These are phyloP conservation scores for Galerina marginata DNA, from an alignment of 768 basidiomycete species.

Conservation along the genomic window DNA sequence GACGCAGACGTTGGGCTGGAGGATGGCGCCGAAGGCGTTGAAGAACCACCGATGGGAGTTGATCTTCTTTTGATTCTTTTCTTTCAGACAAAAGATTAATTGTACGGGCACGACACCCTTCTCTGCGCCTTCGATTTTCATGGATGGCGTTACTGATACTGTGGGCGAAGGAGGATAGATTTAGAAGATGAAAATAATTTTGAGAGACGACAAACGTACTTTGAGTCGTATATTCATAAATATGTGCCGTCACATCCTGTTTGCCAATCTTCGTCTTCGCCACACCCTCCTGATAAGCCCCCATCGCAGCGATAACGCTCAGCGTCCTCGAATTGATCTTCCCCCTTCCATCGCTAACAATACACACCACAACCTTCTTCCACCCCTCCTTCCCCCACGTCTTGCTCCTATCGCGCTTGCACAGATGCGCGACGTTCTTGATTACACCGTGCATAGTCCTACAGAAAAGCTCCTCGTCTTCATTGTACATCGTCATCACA, in stretches of 20 bases:
- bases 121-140: slow-evolving; percentile 83
- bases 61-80: slow-evolving; percentile 96
- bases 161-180: slow-evolving; percentile 8
- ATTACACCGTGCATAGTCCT: slow-evolving; percentile 96
- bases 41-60: slow-evolving; percentile 97
- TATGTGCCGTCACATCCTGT: slow-evolving; percentile 85
- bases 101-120: slow-evolving; percentile 88
- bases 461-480: slow-evolving; percentile 88
- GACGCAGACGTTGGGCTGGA: slow-evolving; percentile 92
- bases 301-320: slow-evolving; percentile 91
- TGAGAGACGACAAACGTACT: slow-evolving; percentile 48
- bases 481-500: slow-evolving; percentile 99
- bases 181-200: neutral
- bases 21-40: slow-evolving; percentile 82
- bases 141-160: slow-evolving; percentile 83
- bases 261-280: slow-evolving; percentile 86
- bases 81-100: slow-evolving; percentile 90
- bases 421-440: slow-evolving; percentile 90
- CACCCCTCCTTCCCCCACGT: slow-evolving; percentile 98
- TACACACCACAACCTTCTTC: slow-evolving; percentile 97
- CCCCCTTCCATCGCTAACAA: slow-evolving; percentile 84
- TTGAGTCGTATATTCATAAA: slow-evolving; percentile 95
- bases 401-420: slow-evolving; percentile 84
- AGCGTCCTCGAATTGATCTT: slow-evolving; percentile 88
- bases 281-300: slow-evolving; percentile 92